Evolutionary conservation across 2,329 filamentous ascomycete species (phyloP), one percentile per base, ranked within the genome.

Genomic region (Helotiales sp.): DNA sequence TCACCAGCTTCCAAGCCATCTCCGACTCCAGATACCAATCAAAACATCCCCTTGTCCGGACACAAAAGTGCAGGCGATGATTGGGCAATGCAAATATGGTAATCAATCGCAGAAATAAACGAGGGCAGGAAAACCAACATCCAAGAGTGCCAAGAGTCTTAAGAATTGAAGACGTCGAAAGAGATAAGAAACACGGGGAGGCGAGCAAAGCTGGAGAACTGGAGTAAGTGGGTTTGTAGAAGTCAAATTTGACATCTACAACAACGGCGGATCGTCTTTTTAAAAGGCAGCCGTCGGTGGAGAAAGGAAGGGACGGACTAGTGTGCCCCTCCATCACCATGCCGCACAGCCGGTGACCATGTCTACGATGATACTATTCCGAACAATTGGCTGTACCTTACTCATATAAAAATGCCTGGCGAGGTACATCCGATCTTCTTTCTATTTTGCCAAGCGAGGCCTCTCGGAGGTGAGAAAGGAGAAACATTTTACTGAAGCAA

Each of bases 271-370:
- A 30, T 30, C 30, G n/a, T n/a, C 52, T n/a, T 55, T 55, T 34
- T 55, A 34, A 55, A 22, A 34, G 28, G 52, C 20, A 32, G 30
- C 30, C 17, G 40, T n/a, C 40, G 17, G 52, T 57, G 54, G 32
- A 32, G 32, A 57, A 57, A 10, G 28, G 30, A 26, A 24, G 20
- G 47, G 26, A 20, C 15, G 15, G 34, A 32, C 26, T 20, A 54
- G 52, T 30, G 20, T n/a, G 20, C 30, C 54, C 32, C 32, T 20
- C 32, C 32, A n/a, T 20, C 32, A 11, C 22, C 3, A 55, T 34
- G 52, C 52, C 52, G 52, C 22, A 34, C 52, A 55, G 26, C 52
- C 30, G 52, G n/a, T n/a, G n/a, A n/a, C n/a, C n/a, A n/a, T n/a
- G n/a, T n/a, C n/a, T n/a, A n/a, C 26, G 28, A 13, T 55, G 28